Percentiles rank a stretch among this genome's conserved stretches.
phyloP scores from a whole-genome alignment of 129 eudicot species.

The Pseudognaphalium luteoalbum region DNA sequence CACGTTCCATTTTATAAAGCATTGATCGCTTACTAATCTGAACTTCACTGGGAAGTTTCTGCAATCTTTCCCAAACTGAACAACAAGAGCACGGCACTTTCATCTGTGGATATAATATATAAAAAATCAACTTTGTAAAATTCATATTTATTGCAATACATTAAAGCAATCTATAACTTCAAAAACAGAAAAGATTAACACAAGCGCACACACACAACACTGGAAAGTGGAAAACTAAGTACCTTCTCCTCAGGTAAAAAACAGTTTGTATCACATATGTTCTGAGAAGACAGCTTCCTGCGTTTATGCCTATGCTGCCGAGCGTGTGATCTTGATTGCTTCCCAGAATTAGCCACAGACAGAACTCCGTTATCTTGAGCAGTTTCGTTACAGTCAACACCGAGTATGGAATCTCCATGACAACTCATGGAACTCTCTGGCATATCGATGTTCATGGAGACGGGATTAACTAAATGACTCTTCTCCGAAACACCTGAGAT shows the following conservation, averaged over 20 bases:
- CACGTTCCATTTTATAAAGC: conserved; percentile 53
- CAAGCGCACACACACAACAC: too few species aligned
- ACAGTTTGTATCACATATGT: conserved; percentile 19
- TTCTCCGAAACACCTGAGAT: conserved; percentile 38
- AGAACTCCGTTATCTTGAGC: conserved; percentile 32
- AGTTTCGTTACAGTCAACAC: conserved; percentile 14
- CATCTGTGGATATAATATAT: conserved; percentile 43
- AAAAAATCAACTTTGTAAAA: not conserved
- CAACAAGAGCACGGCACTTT: conserved; percentile 55
- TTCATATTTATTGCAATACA: not conserved
- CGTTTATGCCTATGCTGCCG: conserved; percentile 57
- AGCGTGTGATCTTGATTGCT: conserved; percentile 56
- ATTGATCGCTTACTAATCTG: conserved; percentile 57
- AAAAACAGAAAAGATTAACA: not conserved
- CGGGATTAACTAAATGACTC: conserved; percentile 22
- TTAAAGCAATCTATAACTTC: not conserved
- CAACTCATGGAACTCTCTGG: conserved; percentile 27
- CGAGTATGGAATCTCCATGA: conserved; percentile 21
- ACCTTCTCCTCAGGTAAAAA: conserved; percentile 26
- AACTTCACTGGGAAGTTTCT: conserved; percentile 36
- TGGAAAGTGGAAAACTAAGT: not conserved
- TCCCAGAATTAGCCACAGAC: conserved; percentile 31
- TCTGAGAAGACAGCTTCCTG: conserved; percentile 42
- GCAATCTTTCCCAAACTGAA: conserved; percentile 48
- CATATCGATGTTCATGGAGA: conserved; percentile 25